Evolutionary conservation across 495 filamentous ascomycete genomes (phyloP), one percentile per base, ranked within the genome.

Genomic region (Aspergillus haitiensis): DNA sequence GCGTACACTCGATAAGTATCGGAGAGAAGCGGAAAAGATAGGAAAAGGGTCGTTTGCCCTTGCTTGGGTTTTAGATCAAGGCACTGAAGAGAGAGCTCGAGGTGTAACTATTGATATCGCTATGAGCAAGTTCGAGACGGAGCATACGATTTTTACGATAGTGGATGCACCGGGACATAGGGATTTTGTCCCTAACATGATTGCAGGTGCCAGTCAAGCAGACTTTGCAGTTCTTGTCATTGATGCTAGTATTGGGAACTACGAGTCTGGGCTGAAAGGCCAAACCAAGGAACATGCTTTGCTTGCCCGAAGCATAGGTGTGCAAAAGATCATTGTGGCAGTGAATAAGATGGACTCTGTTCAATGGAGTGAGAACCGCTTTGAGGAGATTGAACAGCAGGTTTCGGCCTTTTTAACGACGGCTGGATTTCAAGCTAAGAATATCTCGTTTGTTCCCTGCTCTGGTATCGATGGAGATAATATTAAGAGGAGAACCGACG

Each of bases 181-280:
- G 63, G 95, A 98, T 66, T 98, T 98, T 70, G 90, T 98, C 42
- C 94, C 94, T 2, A 98, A 97, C 71, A 98, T 98, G 94, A 97
- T 98, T 67, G 95, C 93, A 4, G 94, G 94, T 0, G 92, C 93
- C 27, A 91, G 88, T 42, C 93, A 97, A 72, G 94, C 94, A 3
- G 95, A 98, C 71, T 97, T 98, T 70, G 95, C 93, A 0, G 88
- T 98, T 8, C 79, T 98, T 6, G 94, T 98, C 36, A 89, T 98
- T 53, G 94, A 98, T 70, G 87, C 94, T 21, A 85, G 86, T 52
- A 88, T 82, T 0, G 92, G 93, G 21, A 91, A 90, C 27, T 97
- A 97, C 62, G 94, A 98, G 70, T 89, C 91, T 0, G 94, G 94
- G 0, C 80, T 98, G 39, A 93, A 88, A 64, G 94, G 94, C 2